Conservation (phyloP, 371 early-diverging fungal species). For the Gilbertella persicaria region DNA sequence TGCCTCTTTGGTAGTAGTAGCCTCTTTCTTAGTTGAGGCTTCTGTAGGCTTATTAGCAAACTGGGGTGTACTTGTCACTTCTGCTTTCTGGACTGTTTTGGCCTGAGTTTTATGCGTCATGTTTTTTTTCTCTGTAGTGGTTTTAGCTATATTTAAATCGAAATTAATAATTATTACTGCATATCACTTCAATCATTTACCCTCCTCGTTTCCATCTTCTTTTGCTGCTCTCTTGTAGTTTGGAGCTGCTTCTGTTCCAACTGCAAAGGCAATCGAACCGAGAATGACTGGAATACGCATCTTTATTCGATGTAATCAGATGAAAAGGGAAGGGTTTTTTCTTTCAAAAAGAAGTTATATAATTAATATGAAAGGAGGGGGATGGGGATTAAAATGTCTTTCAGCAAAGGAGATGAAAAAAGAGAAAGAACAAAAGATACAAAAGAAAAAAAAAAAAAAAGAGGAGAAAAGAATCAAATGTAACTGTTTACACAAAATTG, state of each 20-base stretch:
- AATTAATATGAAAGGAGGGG: conserved; percentile 9
- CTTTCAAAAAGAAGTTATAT: not conserved
- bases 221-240: conserved; percentile 13
- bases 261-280: conserved; percentile 12
- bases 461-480: conserved; percentile 11
- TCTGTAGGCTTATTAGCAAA: not conserved
- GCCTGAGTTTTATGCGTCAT: not conserved
- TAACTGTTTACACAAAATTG: conserved; percentile 9
- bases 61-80: not conserved
- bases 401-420: not conserved
- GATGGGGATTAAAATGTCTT: conserved; percentile 5
- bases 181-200: conserved; percentile 1
- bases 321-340: not conserved
- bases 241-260: conserved; percentile 15
- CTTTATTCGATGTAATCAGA: not conserved
- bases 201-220: conserved; percentile 18
- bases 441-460: conserved; percentile 1
- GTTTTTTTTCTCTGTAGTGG: not conserved
- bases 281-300: conserved; percentile 13
- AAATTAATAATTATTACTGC: too few species aligned
- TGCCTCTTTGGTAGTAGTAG: conserved; percentile 8
- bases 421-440: conserved; percentile 4
- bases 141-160: not conserved
- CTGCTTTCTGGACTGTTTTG: not conserved
- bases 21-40: not conserved